These are phyloP conservation scores for Blastobotrys serpentis DNA, from an alignment of 1,139 yeast species.

Conservation along the genomic window DNA sequence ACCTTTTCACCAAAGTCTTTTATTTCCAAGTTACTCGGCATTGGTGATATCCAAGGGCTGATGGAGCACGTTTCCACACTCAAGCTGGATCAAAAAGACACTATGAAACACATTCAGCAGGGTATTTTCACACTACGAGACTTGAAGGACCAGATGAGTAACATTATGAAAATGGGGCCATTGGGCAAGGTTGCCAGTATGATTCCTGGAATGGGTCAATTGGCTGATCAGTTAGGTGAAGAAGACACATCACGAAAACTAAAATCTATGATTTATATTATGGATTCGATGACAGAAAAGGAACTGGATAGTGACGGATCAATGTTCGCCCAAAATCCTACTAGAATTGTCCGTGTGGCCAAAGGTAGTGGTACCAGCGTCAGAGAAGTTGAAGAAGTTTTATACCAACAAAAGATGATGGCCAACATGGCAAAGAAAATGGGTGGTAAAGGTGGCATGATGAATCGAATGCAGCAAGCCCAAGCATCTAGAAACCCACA, in stretches of 20 bases:
- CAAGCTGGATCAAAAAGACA: constrained; percentile 86
- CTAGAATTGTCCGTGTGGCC: constrained; percentile 85
- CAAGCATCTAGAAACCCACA: constrained; percentile 39
- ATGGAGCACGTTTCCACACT: constrained; percentile 91
- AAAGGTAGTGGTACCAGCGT: constrained; percentile 95
- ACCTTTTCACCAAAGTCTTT: constrained; percentile 87
- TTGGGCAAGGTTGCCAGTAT: constrained; percentile 87
- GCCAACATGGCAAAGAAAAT: constrained; percentile 83
- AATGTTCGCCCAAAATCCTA: constrained; percentile 75
- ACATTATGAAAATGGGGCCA: constrained; percentile 95
- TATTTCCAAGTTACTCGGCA: constrained; percentile 84
- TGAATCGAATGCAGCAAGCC: constrained; percentile 41
- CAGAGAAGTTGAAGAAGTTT: constrained; percentile 88
- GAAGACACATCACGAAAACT: constrained; percentile 81
- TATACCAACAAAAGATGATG: constrained; percentile 93
- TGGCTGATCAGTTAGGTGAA: constrained; percentile 79
- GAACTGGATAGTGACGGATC: constrained; percentile 92
- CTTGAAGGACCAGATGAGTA: constrained; percentile 92
- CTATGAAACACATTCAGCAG: constrained; percentile 89
- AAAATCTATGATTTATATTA: constrained; percentile 84
- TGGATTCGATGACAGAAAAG: constrained; percentile 94
- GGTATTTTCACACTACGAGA: constrained; percentile 92
- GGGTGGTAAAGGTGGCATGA: constrained; percentile 51
- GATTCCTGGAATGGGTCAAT: constrained; percentile 85
- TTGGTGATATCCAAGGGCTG: constrained; percentile 91